phyloP scores from a whole-genome alignment of 2,329 filamentous ascomycete species.

The Talaromyces sp. region DNA sequence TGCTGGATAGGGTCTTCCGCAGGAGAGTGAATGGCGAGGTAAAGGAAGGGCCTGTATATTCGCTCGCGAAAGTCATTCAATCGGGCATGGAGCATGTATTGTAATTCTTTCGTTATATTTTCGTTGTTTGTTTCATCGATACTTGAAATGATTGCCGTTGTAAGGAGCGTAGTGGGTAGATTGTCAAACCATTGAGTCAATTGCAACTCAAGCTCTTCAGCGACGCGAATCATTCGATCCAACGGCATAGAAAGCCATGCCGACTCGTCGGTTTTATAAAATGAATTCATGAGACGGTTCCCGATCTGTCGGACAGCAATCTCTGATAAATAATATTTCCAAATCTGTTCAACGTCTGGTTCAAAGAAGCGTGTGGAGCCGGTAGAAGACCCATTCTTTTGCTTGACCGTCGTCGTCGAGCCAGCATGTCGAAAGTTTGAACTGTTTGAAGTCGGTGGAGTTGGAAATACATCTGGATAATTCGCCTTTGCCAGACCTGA shows the following conservation, averaged over 20 bases:
- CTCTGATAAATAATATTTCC: constrained; percentile 1
- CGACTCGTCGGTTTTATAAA: not conserved
- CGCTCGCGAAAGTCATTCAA: not conserved
- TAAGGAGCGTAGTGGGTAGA: not conserved
- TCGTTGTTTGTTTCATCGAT: not conserved
- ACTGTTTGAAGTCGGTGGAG: not conserved
- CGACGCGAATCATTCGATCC: not conserved
- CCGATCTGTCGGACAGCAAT: not conserved
- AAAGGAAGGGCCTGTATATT: not conserved
- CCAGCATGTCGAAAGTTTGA: not conserved
- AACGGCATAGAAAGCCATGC: not conserved
- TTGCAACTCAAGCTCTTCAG: not conserved
- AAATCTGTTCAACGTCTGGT: not conserved
- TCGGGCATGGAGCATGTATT: not conserved
- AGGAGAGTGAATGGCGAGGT: not conserved
- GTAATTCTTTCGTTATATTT: not conserved
- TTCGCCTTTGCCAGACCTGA: not conserved
- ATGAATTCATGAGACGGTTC: not conserved
- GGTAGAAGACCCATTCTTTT: not conserved
- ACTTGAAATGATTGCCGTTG: not conserved
- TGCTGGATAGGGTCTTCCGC: not conserved
- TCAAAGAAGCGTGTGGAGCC: not conserved
- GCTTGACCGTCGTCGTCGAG: not conserved
- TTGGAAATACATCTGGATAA: not conserved
- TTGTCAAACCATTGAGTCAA: constrained; percentile 1